These are phyloP conservation scores for Trichoderma pleuroti DNA, from an alignment of 2,329 filamentous ascomycete species.

Conservation along the genomic window DNA sequence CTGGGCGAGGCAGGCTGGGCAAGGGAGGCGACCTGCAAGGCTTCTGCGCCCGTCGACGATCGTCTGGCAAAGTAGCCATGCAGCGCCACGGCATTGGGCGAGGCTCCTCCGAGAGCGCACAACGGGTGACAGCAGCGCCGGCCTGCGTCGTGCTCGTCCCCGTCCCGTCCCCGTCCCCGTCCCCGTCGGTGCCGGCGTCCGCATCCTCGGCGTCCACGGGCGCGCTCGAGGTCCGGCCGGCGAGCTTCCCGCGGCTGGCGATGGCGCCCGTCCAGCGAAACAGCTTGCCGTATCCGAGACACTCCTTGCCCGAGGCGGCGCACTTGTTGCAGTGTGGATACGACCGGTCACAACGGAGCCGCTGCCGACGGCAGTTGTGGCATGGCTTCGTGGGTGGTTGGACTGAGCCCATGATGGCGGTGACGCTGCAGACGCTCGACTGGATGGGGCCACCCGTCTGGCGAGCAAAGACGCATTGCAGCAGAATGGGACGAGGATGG, in stretches of 20 bases:
- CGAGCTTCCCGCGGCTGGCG: conserved; percentile 41
- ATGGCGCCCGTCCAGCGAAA: conserved; percentile 51
- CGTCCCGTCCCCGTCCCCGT: not conserved
- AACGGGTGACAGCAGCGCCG: conserved; percentile 9
- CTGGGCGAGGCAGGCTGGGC: conserved; percentile 23
- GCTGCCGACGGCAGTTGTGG: conserved; percentile 53
- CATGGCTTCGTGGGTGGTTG: conserved; percentile 38
- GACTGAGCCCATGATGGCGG: conserved; percentile 26
- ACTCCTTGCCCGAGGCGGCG: conserved; percentile 45
- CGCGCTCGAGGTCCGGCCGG: conserved; percentile 35
- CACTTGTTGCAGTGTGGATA: conserved; percentile 52
- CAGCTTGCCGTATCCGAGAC: conserved; percentile 51
- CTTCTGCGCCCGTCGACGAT: not conserved
- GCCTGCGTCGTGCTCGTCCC: conserved; percentile 7
- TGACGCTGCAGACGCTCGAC: not conserved
- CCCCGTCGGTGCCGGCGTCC: not conserved
- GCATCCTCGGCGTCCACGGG: not conserved
- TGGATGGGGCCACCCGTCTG: conserved; percentile 8
- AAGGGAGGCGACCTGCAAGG: conserved; percentile 29
- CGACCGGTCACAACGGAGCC: conserved; percentile 52
- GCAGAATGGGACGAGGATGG: not conserved
- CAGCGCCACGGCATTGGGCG: not conserved
- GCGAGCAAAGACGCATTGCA: conserved; percentile 11
- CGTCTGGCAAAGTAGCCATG: not conserved
- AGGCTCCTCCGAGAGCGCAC: not conserved